Evolutionary conservation across 352 stramenopile species (phyloP), one percentile per base, ranked within the genome.

Genomic region (Pythium monospermum): DNA sequence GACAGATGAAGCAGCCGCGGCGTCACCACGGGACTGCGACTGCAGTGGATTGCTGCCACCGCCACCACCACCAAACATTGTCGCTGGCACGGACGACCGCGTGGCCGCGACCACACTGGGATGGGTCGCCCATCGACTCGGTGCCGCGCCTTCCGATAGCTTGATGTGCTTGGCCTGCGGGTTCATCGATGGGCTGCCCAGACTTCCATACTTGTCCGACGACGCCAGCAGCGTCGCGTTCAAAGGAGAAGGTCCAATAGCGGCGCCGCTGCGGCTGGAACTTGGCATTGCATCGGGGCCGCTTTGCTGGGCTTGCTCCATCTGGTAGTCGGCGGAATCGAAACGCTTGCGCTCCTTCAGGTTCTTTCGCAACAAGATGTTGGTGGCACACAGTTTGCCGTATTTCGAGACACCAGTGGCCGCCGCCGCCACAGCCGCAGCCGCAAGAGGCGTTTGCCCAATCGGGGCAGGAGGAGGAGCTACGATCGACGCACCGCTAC

Each of bases 331-430:
- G 0, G 80, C 80, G 26, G 83, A 93, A 52, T 91, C 80, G 25
- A 93, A 91, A 4, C 78, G 76, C 39, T 93, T 90, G 13, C 83
- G 73, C 49, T 93, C 83, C 49, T 85, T 83, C 13, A 93, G 49
- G 39, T 90, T 84, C 10, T 80, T 82, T 21, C 81, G 83, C 42
- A 93, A 76, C 13, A 93, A 56, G n/a, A 93, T 68, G 32, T 93
- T 82, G 1, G 68, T 73, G 0, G 78, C 78, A 19, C 68, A 78
- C 8, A 89, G 59, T 46, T 85, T 85, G 1, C 76, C 71, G 47
- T 87, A 89, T 28, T 83, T 74, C 22, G 73, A 72, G 1, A 16
- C 36, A 2, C 21, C 26, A 1, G 18, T 8, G 10, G 28, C 27
- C 11, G 33, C 21, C 2, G 37, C 16, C 10, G 18, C n/a, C 4